These are phyloP conservation scores for Panicum hallii DNA, from an alignment of 202 grass and related monocot genomes.

Conservation along the genomic window DNA sequence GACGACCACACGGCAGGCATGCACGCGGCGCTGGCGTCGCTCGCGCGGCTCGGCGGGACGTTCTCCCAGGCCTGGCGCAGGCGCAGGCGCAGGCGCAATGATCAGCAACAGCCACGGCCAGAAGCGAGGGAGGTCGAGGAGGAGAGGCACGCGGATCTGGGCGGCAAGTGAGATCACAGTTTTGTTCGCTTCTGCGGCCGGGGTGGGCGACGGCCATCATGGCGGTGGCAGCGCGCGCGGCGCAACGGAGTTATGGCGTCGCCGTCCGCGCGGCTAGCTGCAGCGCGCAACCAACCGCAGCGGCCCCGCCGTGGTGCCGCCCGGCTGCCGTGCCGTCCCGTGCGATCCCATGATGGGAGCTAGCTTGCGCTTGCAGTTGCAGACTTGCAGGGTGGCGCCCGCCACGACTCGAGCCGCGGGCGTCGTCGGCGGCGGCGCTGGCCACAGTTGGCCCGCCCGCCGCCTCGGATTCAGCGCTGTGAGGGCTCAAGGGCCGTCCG, in stretches of 20 bases:
- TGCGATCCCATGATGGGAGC: background rate
- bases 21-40: too few species aligned
- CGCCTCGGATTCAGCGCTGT: constrained; percentile 56
- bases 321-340: background rate
- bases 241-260: constrained; percentile 44
- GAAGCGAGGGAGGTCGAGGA: too few species aligned
- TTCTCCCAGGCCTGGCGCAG: too few species aligned
- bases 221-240: constrained; percentile 4
- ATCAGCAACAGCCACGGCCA: too few species aligned
- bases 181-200: constrained; percentile 24
- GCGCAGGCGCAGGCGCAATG: too few species aligned
- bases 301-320: background rate
- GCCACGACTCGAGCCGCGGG: background rate
- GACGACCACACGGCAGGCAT: too few species aligned
- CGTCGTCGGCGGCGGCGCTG: background rate
- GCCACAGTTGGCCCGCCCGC: background rate
- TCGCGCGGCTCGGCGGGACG: too few species aligned
- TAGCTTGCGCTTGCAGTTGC: background rate
- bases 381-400: background rate
- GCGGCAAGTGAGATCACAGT: constrained; percentile 30
- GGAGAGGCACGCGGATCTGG: background rate
- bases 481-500: background rate
- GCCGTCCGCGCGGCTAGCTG: background rate
- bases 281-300: constrained; percentile 22
- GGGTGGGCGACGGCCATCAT: constrained; percentile 34